Evolutionary conservation across 352 stramenopile genomes (phyloP).

Genomic region (Phytophthora syringae): DNA sequence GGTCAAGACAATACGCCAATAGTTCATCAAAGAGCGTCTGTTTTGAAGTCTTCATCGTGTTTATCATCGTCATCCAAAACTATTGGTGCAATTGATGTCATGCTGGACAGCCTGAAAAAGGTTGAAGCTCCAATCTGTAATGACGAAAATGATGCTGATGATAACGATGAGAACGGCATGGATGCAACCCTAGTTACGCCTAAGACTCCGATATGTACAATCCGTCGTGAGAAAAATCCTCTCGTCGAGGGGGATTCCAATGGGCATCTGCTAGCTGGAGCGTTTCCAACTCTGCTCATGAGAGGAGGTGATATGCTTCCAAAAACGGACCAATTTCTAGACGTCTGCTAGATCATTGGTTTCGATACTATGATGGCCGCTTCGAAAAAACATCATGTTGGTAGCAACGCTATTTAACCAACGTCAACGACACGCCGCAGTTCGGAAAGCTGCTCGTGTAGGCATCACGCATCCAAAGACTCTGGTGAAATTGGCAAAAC

Average conservation of each 20-base stretch:
- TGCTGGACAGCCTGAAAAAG: no score
- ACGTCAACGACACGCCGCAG: not conserved
- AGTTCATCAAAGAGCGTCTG: no score
- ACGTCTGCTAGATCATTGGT: not conserved
- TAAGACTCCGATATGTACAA: no score
- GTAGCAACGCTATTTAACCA: not conserved
- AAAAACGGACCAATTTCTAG: not conserved
- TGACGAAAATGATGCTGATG: no score
- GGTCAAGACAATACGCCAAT: no score
- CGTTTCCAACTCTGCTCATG: not conserved
- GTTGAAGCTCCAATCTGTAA: no score
- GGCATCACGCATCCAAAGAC: not conserved
- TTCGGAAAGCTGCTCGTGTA: not conserved
- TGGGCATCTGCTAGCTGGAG: not conserved
- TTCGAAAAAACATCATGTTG: not conserved
- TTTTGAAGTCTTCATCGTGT: no score
- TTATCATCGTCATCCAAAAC: no score
- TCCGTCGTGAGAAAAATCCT: not conserved
- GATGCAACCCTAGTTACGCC: no score
- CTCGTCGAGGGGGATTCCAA: conserved; percentile 1
- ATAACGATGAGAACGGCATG: no score
- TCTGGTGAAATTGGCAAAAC: not conserved
- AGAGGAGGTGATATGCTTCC: not conserved
- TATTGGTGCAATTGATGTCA: no score
- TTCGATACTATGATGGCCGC: not conserved